phyloP scores from a whole-genome alignment of 257 asterid species.

The Cordia subcordata region DNA sequence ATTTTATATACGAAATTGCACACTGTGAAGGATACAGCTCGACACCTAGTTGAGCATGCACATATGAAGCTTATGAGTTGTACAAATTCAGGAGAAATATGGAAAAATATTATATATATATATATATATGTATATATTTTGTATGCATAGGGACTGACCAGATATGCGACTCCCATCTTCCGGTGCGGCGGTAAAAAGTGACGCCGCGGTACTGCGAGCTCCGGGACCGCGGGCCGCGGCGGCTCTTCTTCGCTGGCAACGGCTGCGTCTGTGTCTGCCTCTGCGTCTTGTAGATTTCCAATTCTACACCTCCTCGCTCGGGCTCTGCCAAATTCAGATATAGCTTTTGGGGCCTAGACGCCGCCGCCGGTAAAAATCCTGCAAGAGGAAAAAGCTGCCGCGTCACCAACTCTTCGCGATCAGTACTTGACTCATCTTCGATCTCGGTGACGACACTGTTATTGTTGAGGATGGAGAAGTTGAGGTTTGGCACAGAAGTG shows the following conservation, averaged over 20 bases:
- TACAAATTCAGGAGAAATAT: no score
- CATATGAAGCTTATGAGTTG: no score
- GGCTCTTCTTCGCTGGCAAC: constrained; percentile 63
- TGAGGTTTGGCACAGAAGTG: constrained; percentile 17
- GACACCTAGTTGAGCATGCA: no score
- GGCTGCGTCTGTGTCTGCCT: constrained; percentile 11
- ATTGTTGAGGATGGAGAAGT: constrained; percentile 53
- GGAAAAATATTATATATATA: no score
- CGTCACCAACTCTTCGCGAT: constrained; percentile 11
- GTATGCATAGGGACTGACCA: constrained; percentile 53
- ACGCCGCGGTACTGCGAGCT: constrained; percentile 96
- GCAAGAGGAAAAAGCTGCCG: constrained; percentile 63
- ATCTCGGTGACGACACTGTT: constrained; percentile 15
- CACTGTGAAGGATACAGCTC: no score
- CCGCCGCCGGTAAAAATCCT: background rate
- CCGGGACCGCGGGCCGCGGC: constrained; percentile 96
- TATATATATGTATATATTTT: background rate
- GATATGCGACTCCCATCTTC: constrained; percentile 99
- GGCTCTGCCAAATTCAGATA: constrained; percentile 76
- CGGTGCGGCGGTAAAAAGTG: constrained; percentile 92
- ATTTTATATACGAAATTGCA: no score
- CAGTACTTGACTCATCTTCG: constrained; percentile 26
- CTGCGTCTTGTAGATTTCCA: background rate
- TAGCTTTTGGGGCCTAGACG: constrained; percentile 9
- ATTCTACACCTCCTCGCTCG: constrained; percentile 33